These are phyloP conservation scores for Styphnolobium japonicum DNA, from an alignment of 306 rosid genomes.

Conservation along the genomic window DNA sequence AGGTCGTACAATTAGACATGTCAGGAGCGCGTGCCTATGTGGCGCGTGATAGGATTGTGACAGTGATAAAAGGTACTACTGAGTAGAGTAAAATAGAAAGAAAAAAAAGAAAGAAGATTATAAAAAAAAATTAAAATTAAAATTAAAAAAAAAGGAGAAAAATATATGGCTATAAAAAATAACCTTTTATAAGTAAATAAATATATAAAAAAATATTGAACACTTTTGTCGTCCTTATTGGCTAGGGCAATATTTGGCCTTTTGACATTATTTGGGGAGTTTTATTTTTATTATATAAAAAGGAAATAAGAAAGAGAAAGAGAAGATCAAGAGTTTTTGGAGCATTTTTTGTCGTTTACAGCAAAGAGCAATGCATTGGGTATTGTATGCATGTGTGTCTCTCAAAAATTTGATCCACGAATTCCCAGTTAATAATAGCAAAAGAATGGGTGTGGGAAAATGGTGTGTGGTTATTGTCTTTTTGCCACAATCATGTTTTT, in stretches of 20 bases:
- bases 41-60: not conserved
- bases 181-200: not conserved
- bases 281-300: not conserved
- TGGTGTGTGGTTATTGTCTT: not conserved
- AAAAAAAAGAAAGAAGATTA: too few species aligned
- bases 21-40: not conserved
- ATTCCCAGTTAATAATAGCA: not conserved
- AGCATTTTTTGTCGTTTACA: not conserved
- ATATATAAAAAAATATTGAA: not conserved
- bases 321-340: not conserved
- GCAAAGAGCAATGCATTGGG: not conserved
- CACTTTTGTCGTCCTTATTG: not conserved
- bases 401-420: not conserved
- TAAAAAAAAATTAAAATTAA: too few species aligned
- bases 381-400: not conserved
- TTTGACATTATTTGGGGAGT: not conserved
- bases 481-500: not conserved
- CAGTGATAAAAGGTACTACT: not conserved
- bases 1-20: not conserved
- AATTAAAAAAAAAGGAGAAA: too few species aligned
- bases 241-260: not conserved
- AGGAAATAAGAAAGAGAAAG: not conserved
- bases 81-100: not conserved
- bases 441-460: not conserved
- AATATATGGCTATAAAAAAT: not conserved